Evolutionary conservation across 306 rosid species (phyloP).

Genomic region (Medicago lupulina): DNA sequence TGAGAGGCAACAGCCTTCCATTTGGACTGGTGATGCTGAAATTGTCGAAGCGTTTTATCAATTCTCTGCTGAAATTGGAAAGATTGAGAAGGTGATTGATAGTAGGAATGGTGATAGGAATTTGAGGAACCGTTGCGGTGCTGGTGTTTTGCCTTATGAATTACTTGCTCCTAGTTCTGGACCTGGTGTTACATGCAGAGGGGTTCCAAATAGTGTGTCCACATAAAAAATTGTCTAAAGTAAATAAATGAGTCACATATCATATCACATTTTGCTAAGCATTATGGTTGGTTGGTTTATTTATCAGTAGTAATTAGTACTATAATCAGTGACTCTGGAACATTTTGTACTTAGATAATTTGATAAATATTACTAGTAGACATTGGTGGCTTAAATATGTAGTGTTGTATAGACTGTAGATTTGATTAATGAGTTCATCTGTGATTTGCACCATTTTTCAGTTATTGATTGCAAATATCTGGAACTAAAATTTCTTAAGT

Average conservation of each 20-base stretch:
- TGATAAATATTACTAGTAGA: background rate
- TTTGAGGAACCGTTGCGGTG: slow-evolving; percentile 83
- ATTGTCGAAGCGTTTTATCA: slow-evolving; percentile 66
- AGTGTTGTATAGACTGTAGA: background rate
- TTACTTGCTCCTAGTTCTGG: slow-evolving; percentile 89
- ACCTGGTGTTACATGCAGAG: slow-evolving; percentile 96
- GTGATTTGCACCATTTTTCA: background rate
- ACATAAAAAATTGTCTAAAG: slow-evolving; percentile 42
- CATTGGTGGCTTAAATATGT: background rate
- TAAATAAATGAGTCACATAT: slow-evolving; percentile 27
- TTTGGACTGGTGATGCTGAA: slow-evolving; percentile 78
- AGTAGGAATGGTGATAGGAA: slow-evolving; percentile 59
- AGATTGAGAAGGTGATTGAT: slow-evolving; percentile 80
- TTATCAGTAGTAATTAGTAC: slow-evolving; percentile 3
- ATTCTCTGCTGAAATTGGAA: slow-evolving; percentile 69
- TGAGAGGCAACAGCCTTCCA: slow-evolving; percentile 75
- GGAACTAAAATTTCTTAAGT: background rate
- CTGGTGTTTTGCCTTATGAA: slow-evolving; percentile 92
- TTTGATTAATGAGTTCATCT: background rate
- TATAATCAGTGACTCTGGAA: slow-evolving; percentile 14
- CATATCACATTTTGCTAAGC: slow-evolving; percentile 19
- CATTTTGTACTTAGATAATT: slow-evolving; percentile 39
- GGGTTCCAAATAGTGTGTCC: slow-evolving; percentile 93
- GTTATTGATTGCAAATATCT: background rate
- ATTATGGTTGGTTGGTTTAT: slow-evolving; percentile 4